Evolutionary conservation across 2,329 filamentous ascomycete genomes (phyloP).

Genomic region (Botrytis deweyae): DNA sequence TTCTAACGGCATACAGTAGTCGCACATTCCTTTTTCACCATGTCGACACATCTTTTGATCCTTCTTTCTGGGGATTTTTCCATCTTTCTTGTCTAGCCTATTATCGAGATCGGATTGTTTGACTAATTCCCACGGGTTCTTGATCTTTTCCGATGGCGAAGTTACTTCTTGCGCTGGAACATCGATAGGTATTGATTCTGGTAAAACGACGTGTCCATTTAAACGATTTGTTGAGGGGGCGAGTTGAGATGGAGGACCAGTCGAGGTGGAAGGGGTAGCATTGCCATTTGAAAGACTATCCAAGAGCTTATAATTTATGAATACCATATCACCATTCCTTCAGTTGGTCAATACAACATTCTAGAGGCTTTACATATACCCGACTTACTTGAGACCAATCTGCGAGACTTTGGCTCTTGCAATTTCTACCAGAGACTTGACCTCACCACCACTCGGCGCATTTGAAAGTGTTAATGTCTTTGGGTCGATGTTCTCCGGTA

Average conservation of each 20-base stretch:
- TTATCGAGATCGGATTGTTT: conserved; percentile 87
- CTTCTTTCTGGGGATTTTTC: conserved; percentile 76
- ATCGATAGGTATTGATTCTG: conserved; percentile 65
- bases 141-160: conserved; percentile 61
- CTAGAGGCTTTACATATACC: not conserved
- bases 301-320: conserved; percentile 72
- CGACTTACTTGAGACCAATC: conserved; percentile 57
- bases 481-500: conserved; percentile 62
- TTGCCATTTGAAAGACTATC: conserved; percentile 46
- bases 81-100: conserved; percentile 78
- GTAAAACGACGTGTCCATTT: conserved; percentile 73
- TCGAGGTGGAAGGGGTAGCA: conserved; percentile 41
- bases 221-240: conserved; percentile 61
- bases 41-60: conserved; percentile 91
- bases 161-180: conserved; percentile 51
- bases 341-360: conserved; percentile 10
- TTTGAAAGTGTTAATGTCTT: conserved; percentile 62
- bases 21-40: conserved; percentile 97
- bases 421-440: conserved; percentile 59
- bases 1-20: conserved; percentile 96
- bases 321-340: conserved; percentile 90
- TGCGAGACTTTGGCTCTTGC: conserved; percentile 54
- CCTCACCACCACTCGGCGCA: conserved; percentile 56
- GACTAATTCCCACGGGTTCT: conserved; percentile 91
- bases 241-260: conserved; percentile 32